Base-by-base conservation (phyloP, 768 basidiomycete species). In the Trametes meyenii region DNA sequence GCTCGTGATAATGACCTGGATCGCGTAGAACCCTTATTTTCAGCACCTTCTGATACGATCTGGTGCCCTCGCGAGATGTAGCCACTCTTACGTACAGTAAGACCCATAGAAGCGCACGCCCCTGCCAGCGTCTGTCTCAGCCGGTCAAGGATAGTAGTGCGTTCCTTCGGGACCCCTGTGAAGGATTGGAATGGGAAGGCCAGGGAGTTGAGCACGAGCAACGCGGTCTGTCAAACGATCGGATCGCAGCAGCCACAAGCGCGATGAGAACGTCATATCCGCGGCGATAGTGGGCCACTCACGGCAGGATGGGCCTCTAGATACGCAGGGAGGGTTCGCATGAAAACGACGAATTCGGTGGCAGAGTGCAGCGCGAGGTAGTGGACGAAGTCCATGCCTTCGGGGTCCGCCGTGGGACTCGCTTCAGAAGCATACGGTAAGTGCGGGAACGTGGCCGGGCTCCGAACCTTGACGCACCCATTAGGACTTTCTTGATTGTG, bases 191-290 rank as follows among this genome's bases (percentile, higher is more conserved):
- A 87, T 2, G 85, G 84, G 67, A 85, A 88, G 23, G 85, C 85
- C 29, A 92, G 76, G 2, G 86, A 88, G 69, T 83, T 85, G 46
- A 92, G 72, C 26, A 89, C 82, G 12, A 92, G 78, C 16, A 91
- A 75, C 1, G 81, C 77, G 38, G 78, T 78, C 89, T 89, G 61
- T 39, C 54, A 38, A 51, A 42, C 39, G 39, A 54, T 54, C 45
- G 56, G 40, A 50, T 57, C 61, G 49, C 24, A 50, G 35, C 26
- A 21, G 60, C 69, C 29, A 67, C 14, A 26, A 26, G 66, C 43
- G 36, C 38, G 36, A 58, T 65, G 43, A 35, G 40, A 56, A 43
- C 54, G 38, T 58, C 19, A 55, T 59, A 38, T 61, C 63, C 62
- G 62, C 62, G 57, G 56, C 36, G 56, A 55, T 54, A 57, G 11